These are phyloP conservation scores for Metarhizium robertsii DNA, from an alignment of 2,329 filamentous ascomycete genomes.

Conservation along the genomic window DNA sequence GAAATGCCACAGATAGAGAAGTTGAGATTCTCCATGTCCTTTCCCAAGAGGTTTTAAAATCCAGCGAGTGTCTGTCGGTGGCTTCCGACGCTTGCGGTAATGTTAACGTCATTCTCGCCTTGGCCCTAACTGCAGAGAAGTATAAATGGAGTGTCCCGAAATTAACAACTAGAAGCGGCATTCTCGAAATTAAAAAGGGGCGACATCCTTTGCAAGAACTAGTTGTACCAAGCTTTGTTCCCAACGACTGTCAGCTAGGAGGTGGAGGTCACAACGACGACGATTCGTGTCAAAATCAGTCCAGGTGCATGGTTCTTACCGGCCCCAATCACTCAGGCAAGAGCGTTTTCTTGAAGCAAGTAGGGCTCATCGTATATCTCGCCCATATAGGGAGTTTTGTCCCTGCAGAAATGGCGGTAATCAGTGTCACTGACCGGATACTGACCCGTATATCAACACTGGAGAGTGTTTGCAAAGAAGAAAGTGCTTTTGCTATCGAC, in stretches of 20 bases:
- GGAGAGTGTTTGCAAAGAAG: conserved; percentile 48
- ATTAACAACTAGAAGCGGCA: conserved; percentile 60
- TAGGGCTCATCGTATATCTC: conserved; percentile 82
- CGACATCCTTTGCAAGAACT: conserved; percentile 83
- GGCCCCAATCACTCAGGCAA: conserved; percentile 97
- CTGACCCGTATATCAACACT: conserved; percentile 74
- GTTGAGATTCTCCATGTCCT: conserved; percentile 80
- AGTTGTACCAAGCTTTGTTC: conserved; percentile 68
- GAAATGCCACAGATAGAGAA: conserved; percentile 56
- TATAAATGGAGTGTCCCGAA: conserved; percentile 63
- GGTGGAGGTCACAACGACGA: conserved; percentile 40
- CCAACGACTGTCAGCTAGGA: conserved; percentile 66
- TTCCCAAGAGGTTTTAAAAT: conserved; percentile 58
- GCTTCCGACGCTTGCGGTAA: conserved; percentile 80
- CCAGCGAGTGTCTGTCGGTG: conserved; percentile 54
- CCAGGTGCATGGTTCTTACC: conserved; percentile 63
- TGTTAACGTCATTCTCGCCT: conserved; percentile 73
- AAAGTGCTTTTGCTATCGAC: conserved; percentile 65
- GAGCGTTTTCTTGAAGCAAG: conserved; percentile 90
- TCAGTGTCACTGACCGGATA: conserved; percentile 90
- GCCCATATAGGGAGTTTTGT: conserved; percentile 91
- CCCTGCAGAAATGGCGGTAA: conserved; percentile 63
- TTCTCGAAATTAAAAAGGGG: conserved; percentile 62
- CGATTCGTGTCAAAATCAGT: not conserved
- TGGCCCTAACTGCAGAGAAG: conserved; percentile 66